Conservation (phyloP, 805 yeast species). For the Saturnispora serradocipensis region DNA sequence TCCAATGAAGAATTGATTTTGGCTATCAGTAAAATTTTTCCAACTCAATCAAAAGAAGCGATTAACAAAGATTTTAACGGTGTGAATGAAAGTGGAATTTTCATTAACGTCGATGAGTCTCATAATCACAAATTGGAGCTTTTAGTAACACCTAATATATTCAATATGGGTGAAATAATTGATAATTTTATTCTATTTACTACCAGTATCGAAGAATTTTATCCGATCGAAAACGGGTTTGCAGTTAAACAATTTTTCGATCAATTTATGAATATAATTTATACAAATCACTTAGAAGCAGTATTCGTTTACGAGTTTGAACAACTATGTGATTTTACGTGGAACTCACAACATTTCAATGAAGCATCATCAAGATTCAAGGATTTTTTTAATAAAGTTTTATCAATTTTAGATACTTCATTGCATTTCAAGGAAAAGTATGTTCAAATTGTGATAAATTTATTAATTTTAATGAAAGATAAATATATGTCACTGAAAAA, state of each 20-base stretch:
- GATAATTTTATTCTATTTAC: constrained; percentile 65
- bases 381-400: constrained; percentile 36
- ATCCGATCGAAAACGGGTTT: constrained; percentile 29
- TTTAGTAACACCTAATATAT: constrained; percentile 59
- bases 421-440: constrained; percentile 48
- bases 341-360: neutral
- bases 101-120: constrained; percentile 47
- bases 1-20: constrained; percentile 8
- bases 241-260: constrained; percentile 39
- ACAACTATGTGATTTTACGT: constrained; percentile 26
- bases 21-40: constrained; percentile 9
- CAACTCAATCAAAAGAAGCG: neutral
- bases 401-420: constrained; percentile 52
- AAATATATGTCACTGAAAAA: constrained; percentile 26
- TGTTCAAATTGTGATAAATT: constrained; percentile 34
- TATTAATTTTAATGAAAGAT: constrained; percentile 33
- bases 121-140: constrained; percentile 47
- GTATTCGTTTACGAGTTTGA: constrained; percentile 46
- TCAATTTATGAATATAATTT: constrained; percentile 53
- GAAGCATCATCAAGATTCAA: constrained; percentile 29
- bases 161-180: constrained; percentile 70
- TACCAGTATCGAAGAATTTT: constrained; percentile 43
- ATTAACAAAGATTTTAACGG: constrained; percentile 19
- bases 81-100: constrained; percentile 28
- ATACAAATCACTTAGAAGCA: constrained; percentile 53